A percentile compares a stretch with the other conserved stretches of the same genome.
Evolutionary conservation across 306 rosid species (phyloP).

Genomic region (Ammopiptanthus mongolicus): DNA sequence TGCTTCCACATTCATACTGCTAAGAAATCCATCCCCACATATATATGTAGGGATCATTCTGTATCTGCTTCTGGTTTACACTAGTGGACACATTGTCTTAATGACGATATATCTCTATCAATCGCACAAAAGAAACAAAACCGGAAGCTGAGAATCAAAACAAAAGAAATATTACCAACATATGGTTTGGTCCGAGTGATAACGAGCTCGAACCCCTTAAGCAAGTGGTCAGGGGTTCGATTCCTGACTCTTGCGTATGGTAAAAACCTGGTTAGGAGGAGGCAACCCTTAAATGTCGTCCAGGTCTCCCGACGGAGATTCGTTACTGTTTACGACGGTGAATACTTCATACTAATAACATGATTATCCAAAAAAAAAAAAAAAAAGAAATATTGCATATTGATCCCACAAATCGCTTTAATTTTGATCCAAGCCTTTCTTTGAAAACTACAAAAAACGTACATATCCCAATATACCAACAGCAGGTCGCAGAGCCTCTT

Average conservation of each 20-base stretch:
- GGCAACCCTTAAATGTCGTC: too few relatives aligned
- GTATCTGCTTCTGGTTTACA: slow-evolving; percentile 13
- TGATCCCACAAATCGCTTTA: slow-evolving; percentile 10
- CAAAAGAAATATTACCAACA: background rate
- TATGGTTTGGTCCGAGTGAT: too few relatives aligned
- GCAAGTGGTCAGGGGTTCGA: too few relatives aligned
- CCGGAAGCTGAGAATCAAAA: slow-evolving; percentile 3
- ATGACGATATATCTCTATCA: slow-evolving; percentile 19
- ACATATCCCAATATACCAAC: background rate
- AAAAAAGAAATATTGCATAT: background rate
- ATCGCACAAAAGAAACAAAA: slow-evolving; percentile 32
- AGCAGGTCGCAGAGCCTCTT: background rate
- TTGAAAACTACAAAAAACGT: background rate
- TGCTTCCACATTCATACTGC: background rate
- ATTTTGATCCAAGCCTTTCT: background rate
- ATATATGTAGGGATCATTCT: background rate
- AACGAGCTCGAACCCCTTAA: too few relatives aligned
- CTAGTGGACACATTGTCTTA: slow-evolving; percentile 30
- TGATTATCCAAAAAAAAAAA: too few relatives aligned
- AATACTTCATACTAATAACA: too few relatives aligned
- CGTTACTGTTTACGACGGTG: too few relatives aligned
- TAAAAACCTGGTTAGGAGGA: too few relatives aligned
- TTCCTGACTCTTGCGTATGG: too few relatives aligned
- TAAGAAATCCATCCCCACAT: background rate
- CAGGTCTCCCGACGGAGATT: too few relatives aligned